Percentiles rank a stretch among this genome's conserved stretches.
Conservation (phyloP, 768 basidiomycete genomes). For the Lactarius pseudohatsudake region DNA sequence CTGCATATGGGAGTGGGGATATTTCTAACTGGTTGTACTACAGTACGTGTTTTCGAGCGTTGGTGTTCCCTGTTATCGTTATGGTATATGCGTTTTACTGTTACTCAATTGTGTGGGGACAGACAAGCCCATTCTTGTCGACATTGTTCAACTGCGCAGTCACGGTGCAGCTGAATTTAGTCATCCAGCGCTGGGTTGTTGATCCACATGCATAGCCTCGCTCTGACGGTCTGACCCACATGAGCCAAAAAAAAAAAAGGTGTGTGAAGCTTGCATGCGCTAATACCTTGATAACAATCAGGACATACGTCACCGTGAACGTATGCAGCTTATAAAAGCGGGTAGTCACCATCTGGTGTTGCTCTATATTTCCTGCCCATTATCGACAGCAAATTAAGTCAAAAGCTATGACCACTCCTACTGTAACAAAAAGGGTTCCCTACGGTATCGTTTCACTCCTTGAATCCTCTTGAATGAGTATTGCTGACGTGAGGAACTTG, state of each 20-base stretch:
- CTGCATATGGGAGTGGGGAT: background rate
- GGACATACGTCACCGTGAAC: too few species aligned
- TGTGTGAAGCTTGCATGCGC: too few species aligned
- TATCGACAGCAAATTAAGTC: background rate
- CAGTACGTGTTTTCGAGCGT: background rate
- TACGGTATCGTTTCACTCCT: conserved; percentile 6
- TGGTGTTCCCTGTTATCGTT: background rate
- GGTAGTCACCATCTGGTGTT: background rate
- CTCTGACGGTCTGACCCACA: too few species aligned
- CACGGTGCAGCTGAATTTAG: too few species aligned
- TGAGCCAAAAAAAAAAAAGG: background rate
- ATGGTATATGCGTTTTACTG: background rate
- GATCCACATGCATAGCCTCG: too few species aligned
- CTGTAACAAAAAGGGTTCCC: conserved; percentile 16
- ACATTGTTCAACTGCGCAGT: too few species aligned
- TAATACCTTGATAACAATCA: too few species aligned
- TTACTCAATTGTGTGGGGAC: background rate
- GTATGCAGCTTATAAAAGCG: background rate
- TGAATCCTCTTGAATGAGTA: background rate
- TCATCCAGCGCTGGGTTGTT: too few species aligned
- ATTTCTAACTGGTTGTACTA: background rate
- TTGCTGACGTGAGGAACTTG: background rate
- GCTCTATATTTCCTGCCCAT: background rate
- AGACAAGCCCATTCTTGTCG: too few species aligned
- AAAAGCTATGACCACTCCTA: conserved; percentile 8